These are phyloP conservation scores for Vitis rotundifolia DNA, from an alignment of 164 flowering plant genomes.

Conservation along the genomic window DNA sequence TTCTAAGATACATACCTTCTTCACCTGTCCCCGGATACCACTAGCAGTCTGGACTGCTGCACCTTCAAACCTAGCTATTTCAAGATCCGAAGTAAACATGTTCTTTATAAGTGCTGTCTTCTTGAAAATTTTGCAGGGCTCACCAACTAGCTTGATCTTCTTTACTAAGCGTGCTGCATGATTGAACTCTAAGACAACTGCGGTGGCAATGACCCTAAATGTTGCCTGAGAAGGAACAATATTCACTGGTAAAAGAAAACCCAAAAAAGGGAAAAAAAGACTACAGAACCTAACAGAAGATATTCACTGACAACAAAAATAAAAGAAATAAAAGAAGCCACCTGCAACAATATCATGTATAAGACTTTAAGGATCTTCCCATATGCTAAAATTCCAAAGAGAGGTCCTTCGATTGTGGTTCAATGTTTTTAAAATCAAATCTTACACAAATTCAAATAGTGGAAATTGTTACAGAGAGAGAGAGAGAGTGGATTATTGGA, in stretches of 20 bases:
- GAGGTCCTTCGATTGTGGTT: neutral
- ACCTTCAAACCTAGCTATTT: slow-evolving; percentile 90
- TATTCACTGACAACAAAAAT: neutral
- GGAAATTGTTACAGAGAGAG: too few species aligned
- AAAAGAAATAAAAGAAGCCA: neutral
- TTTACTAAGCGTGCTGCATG: slow-evolving; percentile 75
- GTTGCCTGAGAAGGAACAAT: slow-evolving; percentile 45
- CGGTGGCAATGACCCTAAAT: slow-evolving; percentile 91
- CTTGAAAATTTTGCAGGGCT: slow-evolving; percentile 86
- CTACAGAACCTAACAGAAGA: slow-evolving; percentile 7
- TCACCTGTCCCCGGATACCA: slow-evolving; percentile 94
- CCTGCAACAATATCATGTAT: neutral
- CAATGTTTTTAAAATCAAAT: too few species aligned
- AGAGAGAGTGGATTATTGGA: too few species aligned
- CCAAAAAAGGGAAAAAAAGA: too few species aligned
- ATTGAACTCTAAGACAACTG: slow-evolving; percentile 75
- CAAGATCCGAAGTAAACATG: slow-evolving; percentile 97
- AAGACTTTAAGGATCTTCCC: too few species aligned
- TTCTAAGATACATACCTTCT: slow-evolving; percentile 60
- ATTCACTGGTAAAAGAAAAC: too few species aligned
- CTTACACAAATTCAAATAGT: too few species aligned
- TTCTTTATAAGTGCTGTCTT: slow-evolving; percentile 89
- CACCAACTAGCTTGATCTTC: slow-evolving; percentile 88
- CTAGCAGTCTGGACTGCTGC: slow-evolving; percentile 90
- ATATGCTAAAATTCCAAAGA: neutral